Conservation (phyloP, 768 basidiomycete species). For the Pholiota conissans region DNA sequence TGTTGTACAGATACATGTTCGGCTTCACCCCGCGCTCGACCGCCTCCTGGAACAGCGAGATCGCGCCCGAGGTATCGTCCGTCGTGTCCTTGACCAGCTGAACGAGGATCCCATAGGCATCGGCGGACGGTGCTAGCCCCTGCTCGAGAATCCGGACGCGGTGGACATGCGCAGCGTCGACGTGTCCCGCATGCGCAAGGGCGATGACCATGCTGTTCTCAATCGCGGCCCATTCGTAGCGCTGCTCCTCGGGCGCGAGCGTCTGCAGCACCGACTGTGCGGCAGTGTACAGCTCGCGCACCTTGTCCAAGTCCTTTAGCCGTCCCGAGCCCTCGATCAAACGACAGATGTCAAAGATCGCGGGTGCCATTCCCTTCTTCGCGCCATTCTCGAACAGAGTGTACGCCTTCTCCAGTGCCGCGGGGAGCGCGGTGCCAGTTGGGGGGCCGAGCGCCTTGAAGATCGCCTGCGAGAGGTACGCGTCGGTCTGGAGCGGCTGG, state of each 20-base stretch:
- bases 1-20: constrained; percentile 93
- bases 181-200: constrained; percentile 75
- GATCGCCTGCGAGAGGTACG: neutral
- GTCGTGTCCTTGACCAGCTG: constrained; percentile 89
- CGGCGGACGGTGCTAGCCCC: constrained; percentile 77
- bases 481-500: neutral
- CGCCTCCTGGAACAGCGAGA: constrained; percentile 82
- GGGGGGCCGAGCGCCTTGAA: neutral
- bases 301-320: constrained; percentile 54
- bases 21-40: constrained; percentile 66
- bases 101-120: constrained; percentile 92
- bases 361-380: constrained; percentile 47
- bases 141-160: constrained; percentile 74
- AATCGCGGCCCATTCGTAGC: constrained; percentile 64
- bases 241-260: constrained; percentile 33
- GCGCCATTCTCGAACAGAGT: constrained; percentile 46
- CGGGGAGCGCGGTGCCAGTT: neutral
- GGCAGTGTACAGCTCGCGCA: constrained; percentile 63
- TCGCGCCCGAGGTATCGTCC: constrained; percentile 88
- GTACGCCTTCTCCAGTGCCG: constrained; percentile 38
- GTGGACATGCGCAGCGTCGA: constrained; percentile 81
- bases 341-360: constrained; percentile 50
- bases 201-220: constrained; percentile 93
- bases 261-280: constrained; percentile 58
- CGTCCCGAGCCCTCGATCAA: constrained; percentile 75